Base-by-base conservation (phyloP, 2,329 filamentous ascomycete genomes). In the Nigrograna mackinnonii region DNA sequence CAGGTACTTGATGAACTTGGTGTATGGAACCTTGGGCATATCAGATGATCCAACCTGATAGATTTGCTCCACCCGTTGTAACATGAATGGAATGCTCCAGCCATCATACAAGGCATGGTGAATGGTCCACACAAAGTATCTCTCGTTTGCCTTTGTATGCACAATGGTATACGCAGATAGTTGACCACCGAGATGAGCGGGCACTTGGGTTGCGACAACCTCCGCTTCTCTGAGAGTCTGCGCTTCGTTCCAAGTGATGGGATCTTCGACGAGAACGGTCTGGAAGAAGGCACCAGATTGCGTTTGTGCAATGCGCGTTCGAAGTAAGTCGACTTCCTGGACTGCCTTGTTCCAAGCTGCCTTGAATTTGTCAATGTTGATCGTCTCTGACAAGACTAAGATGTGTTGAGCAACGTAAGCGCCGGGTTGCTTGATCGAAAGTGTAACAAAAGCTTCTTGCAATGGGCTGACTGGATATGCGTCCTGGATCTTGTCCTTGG, bases 341-440 rank as follows among this genome's bases (percentile, higher is more conserved):
- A 77, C 68, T 4, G 70, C 64, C 11, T 64, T 61, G 36, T 76
- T 67, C 75, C 76, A 79, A 1, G 75, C 67, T 6, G 60, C 50
- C 46, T 73, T 75, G 60, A 79, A 74, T 20, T 60, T 65, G 6
- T 55, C 52, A 3, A 77, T 30, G 42, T 78, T 64, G 4, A 75
- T 51, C 3, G 60, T 41, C 4, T 55, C 39, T 1, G 67, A 57
- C 3, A 79, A 66, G 4, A 58, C 57, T 37, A 75, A 69, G 0
- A 73, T 55, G 26, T 73, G 71, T 37, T 75, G 72, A 5, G 73
- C 74, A 24, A 78, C 67, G 44, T 79, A 79, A 4, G 75, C 72
- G 12, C 74, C 74, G 11, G 62, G 55, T 32, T 75, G 67, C 50
- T 74, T 73, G 18, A 72, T 62, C 0, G 74, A 76, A n/a, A 78